Evolutionary conservation across 371 early-diverging fungal species (phyloP).

Genomic region (Saksenaea vasiformis): DNA sequence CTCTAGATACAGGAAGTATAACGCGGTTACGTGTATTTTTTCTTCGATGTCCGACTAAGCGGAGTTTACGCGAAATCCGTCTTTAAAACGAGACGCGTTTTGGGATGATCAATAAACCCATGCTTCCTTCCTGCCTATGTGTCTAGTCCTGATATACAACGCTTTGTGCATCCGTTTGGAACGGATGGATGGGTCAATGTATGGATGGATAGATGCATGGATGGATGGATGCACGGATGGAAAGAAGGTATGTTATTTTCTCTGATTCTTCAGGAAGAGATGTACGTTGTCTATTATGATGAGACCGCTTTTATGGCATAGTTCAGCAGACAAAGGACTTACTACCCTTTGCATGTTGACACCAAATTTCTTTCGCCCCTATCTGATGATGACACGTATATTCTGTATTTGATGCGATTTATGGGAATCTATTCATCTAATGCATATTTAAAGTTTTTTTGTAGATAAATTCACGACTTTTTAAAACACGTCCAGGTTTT

Average conservation of each 20-base stretch:
- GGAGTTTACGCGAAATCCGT: too few relatives aligned
- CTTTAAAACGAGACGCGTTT: too few relatives aligned
- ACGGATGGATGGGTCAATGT: not conserved
- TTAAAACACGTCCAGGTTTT: not conserved
- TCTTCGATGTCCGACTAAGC: too few relatives aligned
- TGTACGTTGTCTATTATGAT: not conserved
- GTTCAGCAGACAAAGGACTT: slow-evolving; percentile 19
- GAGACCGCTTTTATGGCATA: slow-evolving; percentile 12
- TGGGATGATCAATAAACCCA: too few relatives aligned
- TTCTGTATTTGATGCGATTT: not conserved
- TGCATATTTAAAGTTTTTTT: not conserved
- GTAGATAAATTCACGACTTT: not conserved
- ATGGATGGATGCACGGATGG: not conserved
- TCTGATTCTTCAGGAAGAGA: not conserved
- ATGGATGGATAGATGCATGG: slow-evolving; percentile 1
- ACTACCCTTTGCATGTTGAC: slow-evolving; percentile 18
- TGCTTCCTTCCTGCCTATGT: not conserved
- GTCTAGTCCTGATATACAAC: not conserved
- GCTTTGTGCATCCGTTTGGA: too few relatives aligned
- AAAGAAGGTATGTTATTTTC: not conserved
- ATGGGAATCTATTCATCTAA: not conserved
- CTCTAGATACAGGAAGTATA: too few relatives aligned
- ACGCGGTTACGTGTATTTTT: too few relatives aligned
- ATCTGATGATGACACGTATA: slow-evolving; percentile 8
- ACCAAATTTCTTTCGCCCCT: slow-evolving; percentile 17